These are phyloP conservation scores for Metarhizium robertsii DNA, from an alignment of 2,329 filamentous ascomycete genomes.

Conservation along the genomic window DNA sequence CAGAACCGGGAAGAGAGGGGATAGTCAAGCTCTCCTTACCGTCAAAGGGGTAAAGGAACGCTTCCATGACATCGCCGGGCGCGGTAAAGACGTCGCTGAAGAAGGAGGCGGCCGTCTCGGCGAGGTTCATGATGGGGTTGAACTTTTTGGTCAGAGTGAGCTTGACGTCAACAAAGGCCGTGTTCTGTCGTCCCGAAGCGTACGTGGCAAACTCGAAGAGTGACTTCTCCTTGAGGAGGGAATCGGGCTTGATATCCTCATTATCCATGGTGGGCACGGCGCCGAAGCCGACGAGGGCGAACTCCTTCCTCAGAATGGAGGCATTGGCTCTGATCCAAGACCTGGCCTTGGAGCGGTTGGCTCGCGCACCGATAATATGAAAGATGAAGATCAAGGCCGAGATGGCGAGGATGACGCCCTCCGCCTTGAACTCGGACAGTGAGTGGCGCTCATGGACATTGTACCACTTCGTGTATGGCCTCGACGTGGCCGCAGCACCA, in stretches of 20 bases:
- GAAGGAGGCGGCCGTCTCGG: conserved; percentile 62
- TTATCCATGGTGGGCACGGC: conserved; percentile 40
- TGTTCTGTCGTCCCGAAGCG: conserved; percentile 83
- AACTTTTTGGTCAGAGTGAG: conserved; percentile 76
- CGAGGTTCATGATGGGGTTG: conserved; percentile 57
- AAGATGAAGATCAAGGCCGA: conserved; percentile 66
- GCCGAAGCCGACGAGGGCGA: conserved; percentile 75
- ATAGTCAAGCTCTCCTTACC: conserved; percentile 78
- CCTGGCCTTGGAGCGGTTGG: conserved; percentile 72
- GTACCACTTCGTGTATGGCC: conserved; percentile 91
- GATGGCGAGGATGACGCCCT: conserved; percentile 71
- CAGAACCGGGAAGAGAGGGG: conserved; percentile 51
- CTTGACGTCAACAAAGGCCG: conserved; percentile 82
- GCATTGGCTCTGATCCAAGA: conserved; percentile 72
- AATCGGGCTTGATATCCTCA: conserved; percentile 26
- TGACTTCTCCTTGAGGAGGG: conserved; percentile 73
- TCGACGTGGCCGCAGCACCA: conserved; percentile 36
- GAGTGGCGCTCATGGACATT: conserved; percentile 87
- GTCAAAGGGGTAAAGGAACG: conserved; percentile 79
- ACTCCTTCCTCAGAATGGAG: conserved; percentile 67
- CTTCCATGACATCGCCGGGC: conserved; percentile 66
- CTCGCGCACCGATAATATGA: conserved; percentile 70
- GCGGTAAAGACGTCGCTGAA: conserved; percentile 68
- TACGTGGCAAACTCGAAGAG: conserved; percentile 82
- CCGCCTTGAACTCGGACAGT: conserved; percentile 74